These are phyloP conservation scores for Lotus japonicus DNA, from an alignment of 306 rosid species.

Conservation along the genomic window DNA sequence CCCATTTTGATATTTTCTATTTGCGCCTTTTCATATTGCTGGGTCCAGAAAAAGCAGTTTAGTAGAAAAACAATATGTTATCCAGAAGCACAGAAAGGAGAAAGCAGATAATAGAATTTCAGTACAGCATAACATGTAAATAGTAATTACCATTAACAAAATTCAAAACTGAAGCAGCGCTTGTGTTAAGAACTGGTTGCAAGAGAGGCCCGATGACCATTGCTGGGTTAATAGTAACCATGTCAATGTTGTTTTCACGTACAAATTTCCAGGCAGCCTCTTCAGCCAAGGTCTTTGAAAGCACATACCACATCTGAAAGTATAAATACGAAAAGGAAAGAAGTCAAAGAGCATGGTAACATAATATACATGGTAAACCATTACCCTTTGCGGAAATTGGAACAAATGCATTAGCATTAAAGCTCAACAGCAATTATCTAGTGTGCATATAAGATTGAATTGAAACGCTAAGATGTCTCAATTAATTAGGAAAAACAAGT, in stretches of 20 bases:
- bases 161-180: slow-evolving; percentile 45
- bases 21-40: background rate
- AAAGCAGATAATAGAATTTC: background rate
- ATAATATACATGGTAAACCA: background rate
- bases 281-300: slow-evolving; percentile 84
- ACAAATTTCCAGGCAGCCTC: slow-evolving; percentile 80
- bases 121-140: background rate
- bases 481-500: background rate
- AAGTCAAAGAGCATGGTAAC: background rate
- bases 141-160: slow-evolving; percentile 46
- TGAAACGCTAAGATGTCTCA: background rate
- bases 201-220: slow-evolving; percentile 78
- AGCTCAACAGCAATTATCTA: background rate
- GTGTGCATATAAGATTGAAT: background rate
- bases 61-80: background rate
- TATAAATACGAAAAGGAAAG: background rate
- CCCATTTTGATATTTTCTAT: background rate
- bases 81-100: background rate
- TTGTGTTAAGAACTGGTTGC: slow-evolving; percentile 73
- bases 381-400: too few species aligned
- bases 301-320: slow-evolving; percentile 66
- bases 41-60: background rate
- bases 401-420: background rate
- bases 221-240: slow-evolving; percentile 70
- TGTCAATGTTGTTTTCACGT: slow-evolving; percentile 59